These are phyloP conservation scores for Mucor racemosus DNA, from an alignment of 371 early-diverging fungal species.

Conservation along the genomic window DNA sequence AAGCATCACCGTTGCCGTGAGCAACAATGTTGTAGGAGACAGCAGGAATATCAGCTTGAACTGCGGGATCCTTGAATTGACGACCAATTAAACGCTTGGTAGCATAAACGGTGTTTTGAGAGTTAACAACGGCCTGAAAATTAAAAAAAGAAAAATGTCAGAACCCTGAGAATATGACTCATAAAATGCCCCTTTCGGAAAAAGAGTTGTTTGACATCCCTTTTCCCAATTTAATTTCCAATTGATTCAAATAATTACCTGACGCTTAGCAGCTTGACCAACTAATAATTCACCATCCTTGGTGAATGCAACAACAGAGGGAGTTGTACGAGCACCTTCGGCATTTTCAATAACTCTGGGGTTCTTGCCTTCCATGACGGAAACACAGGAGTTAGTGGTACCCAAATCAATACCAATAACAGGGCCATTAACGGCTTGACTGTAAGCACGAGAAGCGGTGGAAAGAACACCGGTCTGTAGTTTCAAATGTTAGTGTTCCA, in stretches of 20 bases:
- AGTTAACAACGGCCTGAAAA: conserved; percentile 89
- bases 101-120: conserved; percentile 93
- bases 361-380: conserved; percentile 96
- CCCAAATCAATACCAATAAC: conserved; percentile 99
- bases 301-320: conserved; percentile 95
- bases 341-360: conserved; percentile 97
- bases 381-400: conserved; percentile 99
- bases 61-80: conserved; percentile 85
- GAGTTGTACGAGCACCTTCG: conserved; percentile 97
- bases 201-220: background rate
- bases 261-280: conserved; percentile 96
- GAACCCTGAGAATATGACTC: background rate
- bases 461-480: conserved; percentile 35
- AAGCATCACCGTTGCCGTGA: conserved; percentile 97
- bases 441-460: conserved; percentile 45
- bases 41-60: conserved; percentile 83
- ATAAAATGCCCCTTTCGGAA: background rate
- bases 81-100: conserved; percentile 98
- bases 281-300: conserved; percentile 94
- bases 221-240: background rate
- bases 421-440: conserved; percentile 75
- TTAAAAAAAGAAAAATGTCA: background rate
- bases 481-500: background rate
- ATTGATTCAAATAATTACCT: conserved; percentile 49
- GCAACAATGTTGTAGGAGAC: conserved; percentile 92